Conservation (phyloP, 2,329 filamentous ascomycete species). For the Colletotrichum limetticola region DNA sequence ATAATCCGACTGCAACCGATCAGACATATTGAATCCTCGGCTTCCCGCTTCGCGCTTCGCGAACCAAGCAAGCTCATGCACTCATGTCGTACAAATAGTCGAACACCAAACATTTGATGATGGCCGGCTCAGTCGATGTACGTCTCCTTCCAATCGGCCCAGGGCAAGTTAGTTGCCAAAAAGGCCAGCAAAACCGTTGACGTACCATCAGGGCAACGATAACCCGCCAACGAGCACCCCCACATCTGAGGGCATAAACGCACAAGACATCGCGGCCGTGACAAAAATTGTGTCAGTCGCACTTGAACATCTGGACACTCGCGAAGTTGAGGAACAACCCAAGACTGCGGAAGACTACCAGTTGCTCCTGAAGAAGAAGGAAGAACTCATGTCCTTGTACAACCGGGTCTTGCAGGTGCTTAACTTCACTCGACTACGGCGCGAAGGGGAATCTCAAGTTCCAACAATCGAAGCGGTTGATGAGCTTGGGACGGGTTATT, state of each 20-base stretch:
- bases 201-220: not conserved
- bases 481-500: not conserved
- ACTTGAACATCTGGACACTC: not conserved
- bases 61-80: not conserved
- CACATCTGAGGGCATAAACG: not conserved
- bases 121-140: not conserved
- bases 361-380: not conserved
- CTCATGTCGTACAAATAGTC: not conserved
- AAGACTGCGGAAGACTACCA: not conserved
- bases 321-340: not conserved
- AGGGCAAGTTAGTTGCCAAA: not conserved
- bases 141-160: not conserved
- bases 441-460: not conserved
- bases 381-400: not conserved
- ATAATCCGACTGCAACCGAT: not conserved
- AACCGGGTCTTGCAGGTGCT: too few relatives aligned
- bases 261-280: not conserved
- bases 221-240: not conserved
- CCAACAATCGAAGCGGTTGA: not conserved
- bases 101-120: not conserved
- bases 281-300: not conserved
- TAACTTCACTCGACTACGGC: not conserved
- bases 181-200: not conserved
- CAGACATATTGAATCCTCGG: not conserved
- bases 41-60: not conserved